A percentile compares a stretch with the other conserved stretches of the same genome.
Conservation (phyloP, 148 eudicot genomes). For the Rhododendron simsii region DNA sequence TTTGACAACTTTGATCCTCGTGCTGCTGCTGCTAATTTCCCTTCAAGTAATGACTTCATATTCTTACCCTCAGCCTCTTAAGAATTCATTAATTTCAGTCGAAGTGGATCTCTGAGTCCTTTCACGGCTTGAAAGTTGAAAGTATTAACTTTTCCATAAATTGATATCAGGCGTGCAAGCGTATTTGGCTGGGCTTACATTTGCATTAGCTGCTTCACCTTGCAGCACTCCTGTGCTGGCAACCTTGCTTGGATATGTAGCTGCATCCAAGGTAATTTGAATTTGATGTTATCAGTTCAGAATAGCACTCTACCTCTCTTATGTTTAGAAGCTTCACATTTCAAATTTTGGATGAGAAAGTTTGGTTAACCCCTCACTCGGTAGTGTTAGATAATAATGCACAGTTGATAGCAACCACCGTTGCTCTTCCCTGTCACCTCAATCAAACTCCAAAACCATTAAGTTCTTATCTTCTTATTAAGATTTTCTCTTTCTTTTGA, state of each 20-base stretch:
- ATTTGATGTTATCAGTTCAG: background rate
- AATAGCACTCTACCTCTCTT: background rate
- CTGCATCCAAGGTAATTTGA: constrained; percentile 70
- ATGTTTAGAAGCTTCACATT: background rate
- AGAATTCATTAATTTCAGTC: background rate
- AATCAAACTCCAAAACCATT: background rate
- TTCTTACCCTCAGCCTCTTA: background rate
- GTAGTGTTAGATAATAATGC: background rate
- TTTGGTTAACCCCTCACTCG: background rate
- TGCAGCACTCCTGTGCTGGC: constrained; percentile 99
- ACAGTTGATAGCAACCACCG: background rate
- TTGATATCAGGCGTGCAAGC: constrained; percentile 81
- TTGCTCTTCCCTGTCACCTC: background rate
- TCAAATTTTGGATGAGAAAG: background rate
- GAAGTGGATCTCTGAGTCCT: background rate
- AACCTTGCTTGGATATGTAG: constrained; percentile 85
- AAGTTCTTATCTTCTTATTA: background rate
- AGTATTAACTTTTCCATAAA: constrained; percentile 1
- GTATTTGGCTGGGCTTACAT: constrained; percentile 95
- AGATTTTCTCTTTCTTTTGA: background rate
- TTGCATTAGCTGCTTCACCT: constrained; percentile 99
- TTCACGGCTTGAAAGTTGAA: background rate
- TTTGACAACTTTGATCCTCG: constrained; percentile 91
- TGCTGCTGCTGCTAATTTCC: constrained; percentile 89
- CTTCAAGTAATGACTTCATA: constrained; percentile 59